Evolutionary conservation across 2,329 filamentous ascomycete species (phyloP), one percentile per base, ranked within the genome.

Genomic region (Tolypocladium album): DNA sequence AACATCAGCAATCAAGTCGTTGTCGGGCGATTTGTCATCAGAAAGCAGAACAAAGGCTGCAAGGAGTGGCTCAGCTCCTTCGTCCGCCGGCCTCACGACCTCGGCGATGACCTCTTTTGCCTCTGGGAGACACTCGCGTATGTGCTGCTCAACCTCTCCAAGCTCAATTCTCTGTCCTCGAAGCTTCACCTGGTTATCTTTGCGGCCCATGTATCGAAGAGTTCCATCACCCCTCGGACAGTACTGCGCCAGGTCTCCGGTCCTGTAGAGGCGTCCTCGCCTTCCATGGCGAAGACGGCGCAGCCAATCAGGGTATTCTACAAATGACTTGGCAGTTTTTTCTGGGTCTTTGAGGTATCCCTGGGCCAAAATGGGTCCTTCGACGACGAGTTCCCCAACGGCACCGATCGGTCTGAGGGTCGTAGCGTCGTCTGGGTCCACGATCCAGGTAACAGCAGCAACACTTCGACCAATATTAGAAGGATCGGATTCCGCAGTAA

Each of bases 351-450:
- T 76, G 17, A 82, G 67, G 61, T 84, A 84, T 38, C 80, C 79
- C 52, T 74, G 70, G 17, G 76, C 79, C 12, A 84, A 74, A 2
- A 76, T 72, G 0, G 79, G 80, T 0, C 77, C 76, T 60, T 74
- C 74, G 24, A 79, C 60, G 3, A 73, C 62, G 17, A 76, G 64
- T 59, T 76, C 74, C 2, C 72, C 72, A 1, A 68, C 56, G 8
- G 52, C 59, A 1, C 71, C 71, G n/a, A 63, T 34, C 2, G 65
- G 42, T 62, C 59, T 8, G 38, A 62, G 50, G 61, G 31, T 39
- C 15, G 62, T 39, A 58, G 59, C 56, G 43, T 70, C 63, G 12
- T 64, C 59, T 1, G 64, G 56, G 40, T 69, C 63, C 9, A 67
- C 64, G 45, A 72, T 60, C 67, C 69, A 72, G 6, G 60, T 62